Percentiles rank a stretch among this genome's conserved stretches.
phyloP scores from a whole-genome alignment of 208 protist genomes.

The Endotrypanum monterogeii region DNA sequence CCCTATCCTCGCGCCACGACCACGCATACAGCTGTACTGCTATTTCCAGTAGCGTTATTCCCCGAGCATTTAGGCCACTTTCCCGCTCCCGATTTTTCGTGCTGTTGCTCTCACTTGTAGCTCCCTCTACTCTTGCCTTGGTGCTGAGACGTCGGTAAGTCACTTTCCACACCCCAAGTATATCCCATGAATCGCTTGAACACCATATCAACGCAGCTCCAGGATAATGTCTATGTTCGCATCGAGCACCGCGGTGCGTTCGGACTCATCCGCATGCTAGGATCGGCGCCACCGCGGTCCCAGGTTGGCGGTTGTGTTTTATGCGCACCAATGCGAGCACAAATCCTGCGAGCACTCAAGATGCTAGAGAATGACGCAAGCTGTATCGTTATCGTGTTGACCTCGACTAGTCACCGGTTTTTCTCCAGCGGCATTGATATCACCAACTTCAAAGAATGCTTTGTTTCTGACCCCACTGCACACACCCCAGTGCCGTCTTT shows the following conservation, averaged over 20 bases:
- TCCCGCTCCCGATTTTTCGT: too few relatives aligned
- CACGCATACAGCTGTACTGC: neutral
- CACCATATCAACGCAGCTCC: constrained; percentile 39
- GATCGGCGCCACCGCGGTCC: constrained; percentile 38
- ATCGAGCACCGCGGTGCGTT: constrained; percentile 43
- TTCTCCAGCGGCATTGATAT: constrained; percentile 82
- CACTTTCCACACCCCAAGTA: too few relatives aligned
- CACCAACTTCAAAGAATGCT: constrained; percentile 44
- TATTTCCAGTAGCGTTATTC: neutral
- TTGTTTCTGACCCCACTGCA: constrained; percentile 27
- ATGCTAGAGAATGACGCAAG: constrained; percentile 40
- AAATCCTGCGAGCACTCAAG: constrained; percentile 46
- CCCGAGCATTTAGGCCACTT: too few relatives aligned
- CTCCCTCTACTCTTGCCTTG: neutral
- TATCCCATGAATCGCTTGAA: constrained; percentile 22
- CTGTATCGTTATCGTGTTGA: constrained; percentile 36
- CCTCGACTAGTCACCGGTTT: constrained; percentile 44
- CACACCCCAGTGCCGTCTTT: constrained; percentile 56
- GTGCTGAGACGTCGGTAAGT: neutral
- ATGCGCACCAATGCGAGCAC: constrained; percentile 45
- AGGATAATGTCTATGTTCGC: constrained; percentile 55
- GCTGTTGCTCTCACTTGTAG: too few relatives aligned
- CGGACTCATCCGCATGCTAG: constrained; percentile 48
- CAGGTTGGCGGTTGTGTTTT: constrained; percentile 37
- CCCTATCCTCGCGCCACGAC: too few relatives aligned